Evolutionary conservation across 352 stramenopile species (phyloP).

Genomic region (Phytophthora fragariaefolia): DNA sequence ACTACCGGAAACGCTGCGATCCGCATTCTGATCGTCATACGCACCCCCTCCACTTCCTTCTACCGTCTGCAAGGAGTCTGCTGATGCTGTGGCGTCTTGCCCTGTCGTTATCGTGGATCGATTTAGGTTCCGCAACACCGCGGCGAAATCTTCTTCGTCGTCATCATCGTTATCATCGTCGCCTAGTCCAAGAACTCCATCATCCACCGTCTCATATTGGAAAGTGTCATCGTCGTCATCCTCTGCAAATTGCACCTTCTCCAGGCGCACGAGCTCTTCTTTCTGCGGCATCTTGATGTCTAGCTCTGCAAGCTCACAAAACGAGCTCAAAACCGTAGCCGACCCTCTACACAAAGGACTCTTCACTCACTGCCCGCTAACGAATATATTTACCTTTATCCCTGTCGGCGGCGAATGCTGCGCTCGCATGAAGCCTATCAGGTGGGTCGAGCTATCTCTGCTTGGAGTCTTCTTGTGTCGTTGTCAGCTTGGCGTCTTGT

Average conservation of each 20-base stretch:
- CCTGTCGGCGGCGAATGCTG: background rate
- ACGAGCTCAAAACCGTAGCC: conserved; percentile 2
- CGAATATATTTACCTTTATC: conserved; percentile 35
- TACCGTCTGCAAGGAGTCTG: conserved; percentile 11
- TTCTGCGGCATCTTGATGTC: conserved; percentile 38
- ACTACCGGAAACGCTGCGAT: conserved; percentile 31
- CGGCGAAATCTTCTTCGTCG: conserved; percentile 90
- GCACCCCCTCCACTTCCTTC: conserved; percentile 4
- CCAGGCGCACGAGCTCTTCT: conserved; percentile 86
- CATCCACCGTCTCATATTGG: conserved; percentile 81
- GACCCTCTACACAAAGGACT: conserved; percentile 16
- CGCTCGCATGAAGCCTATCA: conserved; percentile 6
- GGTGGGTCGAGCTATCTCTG: conserved; percentile 17
- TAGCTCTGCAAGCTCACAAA: conserved; percentile 8
- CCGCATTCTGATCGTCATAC: conserved; percentile 20
- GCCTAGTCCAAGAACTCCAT: conserved; percentile 51
- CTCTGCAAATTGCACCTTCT: conserved; percentile 87
- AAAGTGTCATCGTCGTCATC: conserved; percentile 86
- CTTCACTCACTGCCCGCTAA: conserved; percentile 22
- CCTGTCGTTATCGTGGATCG: conserved; percentile 52
- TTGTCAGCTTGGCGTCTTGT: conserved; percentile 10
- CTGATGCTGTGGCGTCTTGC: conserved; percentile 23
- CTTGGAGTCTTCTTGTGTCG: conserved; percentile 20
- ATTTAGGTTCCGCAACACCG: conserved; percentile 76
- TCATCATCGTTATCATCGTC: conserved; percentile 83